These are phyloP conservation scores for Mycena polygramma DNA, from an alignment of 768 basidiomycete genomes.

Conservation along the genomic window DNA sequence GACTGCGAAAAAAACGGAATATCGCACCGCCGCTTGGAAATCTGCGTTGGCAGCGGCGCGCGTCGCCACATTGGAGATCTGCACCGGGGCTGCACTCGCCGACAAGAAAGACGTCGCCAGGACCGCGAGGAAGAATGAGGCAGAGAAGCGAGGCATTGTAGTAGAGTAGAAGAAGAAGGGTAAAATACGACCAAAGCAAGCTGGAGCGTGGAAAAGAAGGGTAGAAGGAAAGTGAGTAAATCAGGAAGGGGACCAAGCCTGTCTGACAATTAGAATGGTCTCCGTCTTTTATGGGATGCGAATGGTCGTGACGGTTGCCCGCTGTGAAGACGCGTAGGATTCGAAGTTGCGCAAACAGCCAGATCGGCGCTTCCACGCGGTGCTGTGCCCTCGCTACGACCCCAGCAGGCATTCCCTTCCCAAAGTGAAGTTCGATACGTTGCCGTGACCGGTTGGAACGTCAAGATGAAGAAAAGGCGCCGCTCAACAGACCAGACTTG, in stretches of 20 bases:
- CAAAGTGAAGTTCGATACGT: too few relatives aligned
- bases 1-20: not conserved
- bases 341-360: not conserved
- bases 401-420: too few relatives aligned
- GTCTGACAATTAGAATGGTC: not conserved
- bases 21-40: not conserved
- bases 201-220: not conserved
- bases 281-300: not conserved
- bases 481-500: too few relatives aligned
- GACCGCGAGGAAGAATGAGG: conserved; percentile 19
- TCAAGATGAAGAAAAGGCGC: too few relatives aligned
- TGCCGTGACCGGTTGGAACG: too few relatives aligned
- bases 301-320: not conserved
- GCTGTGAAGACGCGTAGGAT: not conserved
- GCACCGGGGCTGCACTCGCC: not conserved
- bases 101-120: conserved; percentile 20
- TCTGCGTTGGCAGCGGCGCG: not conserved
- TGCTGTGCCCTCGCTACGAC: not conserved
- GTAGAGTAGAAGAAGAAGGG: not conserved
- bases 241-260: conserved; percentile 12
- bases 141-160: conserved; percentile 18
- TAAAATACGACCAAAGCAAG: conserved; percentile 1
- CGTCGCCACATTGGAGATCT: not conserved
- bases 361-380: not conserved
- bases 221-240: conserved; percentile 1